Base-by-base conservation (phyloP, 1,139 yeast genomes). In the Torulaspora pretoriensis region DNA sequence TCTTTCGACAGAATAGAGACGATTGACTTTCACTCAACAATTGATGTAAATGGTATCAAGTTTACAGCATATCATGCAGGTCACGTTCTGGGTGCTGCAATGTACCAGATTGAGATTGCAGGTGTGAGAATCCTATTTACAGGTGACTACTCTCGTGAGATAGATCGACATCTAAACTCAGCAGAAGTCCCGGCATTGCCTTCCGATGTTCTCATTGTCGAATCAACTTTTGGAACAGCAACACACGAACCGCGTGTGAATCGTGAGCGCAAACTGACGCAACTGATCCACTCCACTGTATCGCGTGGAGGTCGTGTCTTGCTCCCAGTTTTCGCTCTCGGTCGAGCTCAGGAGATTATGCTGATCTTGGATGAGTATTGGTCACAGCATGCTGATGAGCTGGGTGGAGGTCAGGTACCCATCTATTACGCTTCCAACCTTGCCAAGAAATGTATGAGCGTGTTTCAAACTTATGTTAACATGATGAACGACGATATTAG, bases 61-160 rank as follows among this genome's bases (percentile, higher is more conserved):
- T 92, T 92, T 69, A 94, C 98, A 1, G 98, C 98, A 3, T 94
- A 84, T 65, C 98, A 92, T 68, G 99, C 98, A 3, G 99, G 99
- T 12, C 99, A 92, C 73, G 99, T 92, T 14, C 72, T 92, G 41
- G 99, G 99, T 42, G 97, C 98, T 10, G 97, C 98, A 29, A 92
- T 92, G 97, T 92, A 83, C 64, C 82, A 92, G 55, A 78, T 92
- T 40, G 99, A 92, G 64, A 84, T 94, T 57, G 97, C 96, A 7
- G 97, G 97, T 0, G 71, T 92, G 50, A 86, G 88, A 55, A 75
- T 89, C 1, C 68, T 94, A 43, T 92, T 90, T 63, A 92, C 99
- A 0, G 99, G 99, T 42, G 99, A 92, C 64, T 92, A 87, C 60
- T 89, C 97, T 3, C 74, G 98, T 56, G 98, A 90, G 63, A 90